Evolutionary conservation across 106 monocot species (phyloP).

Genomic region (Dioscorea dumetorum): DNA sequence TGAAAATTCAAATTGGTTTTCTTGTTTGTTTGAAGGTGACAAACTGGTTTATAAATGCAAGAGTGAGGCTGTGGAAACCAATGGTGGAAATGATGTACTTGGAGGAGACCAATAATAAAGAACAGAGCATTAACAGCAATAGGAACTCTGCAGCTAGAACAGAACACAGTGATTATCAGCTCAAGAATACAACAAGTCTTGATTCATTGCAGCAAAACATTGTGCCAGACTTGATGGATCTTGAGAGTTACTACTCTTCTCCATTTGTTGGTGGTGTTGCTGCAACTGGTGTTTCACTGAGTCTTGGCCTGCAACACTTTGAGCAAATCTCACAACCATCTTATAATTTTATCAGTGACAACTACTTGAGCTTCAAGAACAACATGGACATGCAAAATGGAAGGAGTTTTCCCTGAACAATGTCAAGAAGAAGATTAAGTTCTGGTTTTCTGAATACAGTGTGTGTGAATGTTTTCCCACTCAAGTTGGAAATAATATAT

Average conservation of each 20-base stretch:
- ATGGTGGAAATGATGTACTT: slow-evolving; percentile 91
- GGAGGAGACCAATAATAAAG: slow-evolving; percentile 62
- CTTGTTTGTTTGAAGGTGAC: slow-evolving; percentile 35
- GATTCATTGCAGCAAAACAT: no score
- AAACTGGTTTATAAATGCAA: slow-evolving; percentile 89
- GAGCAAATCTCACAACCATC: slow-evolving; percentile 38
- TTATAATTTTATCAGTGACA: slow-evolving; percentile 10
- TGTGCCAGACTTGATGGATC: no score
- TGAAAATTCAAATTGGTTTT: neutral
- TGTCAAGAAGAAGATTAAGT: no score
- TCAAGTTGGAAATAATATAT: neutral
- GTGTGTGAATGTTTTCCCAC: no score
- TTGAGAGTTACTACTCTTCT: no score
- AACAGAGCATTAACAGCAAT: slow-evolving; percentile 7
- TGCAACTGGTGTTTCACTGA: slow-evolving; percentile 52
- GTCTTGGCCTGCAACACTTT: slow-evolving; percentile 57
- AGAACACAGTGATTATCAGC: slow-evolving; percentile 15
- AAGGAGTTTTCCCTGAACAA: slow-evolving; percentile 31
- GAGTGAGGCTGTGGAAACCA: slow-evolving; percentile 89
- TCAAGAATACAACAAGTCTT: no score
- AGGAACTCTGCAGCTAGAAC: slow-evolving; percentile 16
- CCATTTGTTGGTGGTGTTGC: slow-evolving; percentile 9
- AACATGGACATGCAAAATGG: slow-evolving; percentile 47
- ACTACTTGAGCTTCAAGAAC: slow-evolving; percentile 22
- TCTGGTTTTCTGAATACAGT: no score